Evolutionary conservation across 352 stramenopile genomes (phyloP).

Genomic region (Globisporangium radiosum): DNA sequence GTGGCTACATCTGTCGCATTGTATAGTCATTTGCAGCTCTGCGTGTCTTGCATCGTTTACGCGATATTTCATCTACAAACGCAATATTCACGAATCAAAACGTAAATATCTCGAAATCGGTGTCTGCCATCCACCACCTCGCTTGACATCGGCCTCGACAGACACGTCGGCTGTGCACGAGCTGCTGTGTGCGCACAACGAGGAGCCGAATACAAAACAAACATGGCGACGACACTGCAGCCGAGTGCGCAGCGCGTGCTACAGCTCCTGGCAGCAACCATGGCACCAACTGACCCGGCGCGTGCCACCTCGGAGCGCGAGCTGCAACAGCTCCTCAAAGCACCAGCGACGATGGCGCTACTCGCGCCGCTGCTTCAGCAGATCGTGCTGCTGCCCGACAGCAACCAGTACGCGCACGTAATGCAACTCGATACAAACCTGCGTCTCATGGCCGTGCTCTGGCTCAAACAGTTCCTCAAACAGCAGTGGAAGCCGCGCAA

Average conservation of each 20-base stretch:
- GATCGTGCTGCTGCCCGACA: conserved; percentile 28
- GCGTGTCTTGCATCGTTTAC: no score
- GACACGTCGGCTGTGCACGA: no score
- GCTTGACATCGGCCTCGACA: no score
- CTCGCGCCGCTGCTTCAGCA: conserved; percentile 23
- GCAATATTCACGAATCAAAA: no score
- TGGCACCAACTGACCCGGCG: conserved; percentile 28
- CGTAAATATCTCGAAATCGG: no score
- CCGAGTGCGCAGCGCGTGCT: conserved; percentile 26
- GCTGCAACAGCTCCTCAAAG: conserved; percentile 43
- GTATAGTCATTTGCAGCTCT: no score
- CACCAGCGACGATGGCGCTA: conserved; percentile 12
- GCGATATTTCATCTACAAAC: no score
- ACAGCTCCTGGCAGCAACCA: conserved; percentile 42
- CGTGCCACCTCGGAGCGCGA: conserved; percentile 46
- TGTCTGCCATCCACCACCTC: no score
- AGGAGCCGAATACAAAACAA: no score
- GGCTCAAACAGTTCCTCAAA: conserved; percentile 74
- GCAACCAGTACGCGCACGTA: conserved; percentile 25
- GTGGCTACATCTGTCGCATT: no score
- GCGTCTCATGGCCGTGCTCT: conserved; percentile 62
- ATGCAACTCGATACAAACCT: conserved; percentile 31
- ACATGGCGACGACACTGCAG: conserved; percentile 2
- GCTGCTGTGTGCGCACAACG: no score
- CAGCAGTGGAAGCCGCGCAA: conserved; percentile 29